phyloP scores from a whole-genome alignment of 495 filamentous ascomycete species.

The Talaromyces stipitatus region DNA sequence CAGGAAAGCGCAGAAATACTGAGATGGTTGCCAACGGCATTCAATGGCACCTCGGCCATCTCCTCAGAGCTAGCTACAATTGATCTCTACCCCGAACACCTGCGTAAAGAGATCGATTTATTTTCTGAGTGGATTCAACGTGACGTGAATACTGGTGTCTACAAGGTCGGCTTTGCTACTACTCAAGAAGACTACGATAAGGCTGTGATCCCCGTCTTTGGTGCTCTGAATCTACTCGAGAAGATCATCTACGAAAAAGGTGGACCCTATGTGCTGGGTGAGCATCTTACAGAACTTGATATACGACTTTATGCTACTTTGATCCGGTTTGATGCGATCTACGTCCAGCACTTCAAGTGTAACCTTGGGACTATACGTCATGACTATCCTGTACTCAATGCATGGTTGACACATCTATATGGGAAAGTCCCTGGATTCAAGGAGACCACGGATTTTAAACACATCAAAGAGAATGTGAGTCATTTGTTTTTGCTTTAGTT shows the following conservation, averaged over 20 bases:
- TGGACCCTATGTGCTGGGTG: constrained; percentile 41
- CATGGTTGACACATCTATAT: constrained; percentile 46
- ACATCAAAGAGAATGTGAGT: constrained; percentile 52
- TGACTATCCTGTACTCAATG: constrained; percentile 42
- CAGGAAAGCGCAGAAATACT: constrained; percentile 45
- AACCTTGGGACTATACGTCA: constrained; percentile 47
- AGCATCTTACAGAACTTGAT: constrained; percentile 43
- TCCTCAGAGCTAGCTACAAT: constrained; percentile 17
- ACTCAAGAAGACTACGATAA: constrained; percentile 40
- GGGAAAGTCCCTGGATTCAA: constrained; percentile 40
- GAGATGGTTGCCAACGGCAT: constrained; percentile 41
- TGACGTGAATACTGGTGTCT: constrained; percentile 44
- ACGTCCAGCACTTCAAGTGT: constrained; percentile 52
- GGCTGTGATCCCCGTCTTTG: constrained; percentile 37
- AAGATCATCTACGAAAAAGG: constrained; percentile 29
- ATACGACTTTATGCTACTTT: constrained; percentile 42
- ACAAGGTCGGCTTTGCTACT: constrained; percentile 47
- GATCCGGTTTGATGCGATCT: constrained; percentile 43
- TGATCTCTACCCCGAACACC: constrained; percentile 38
- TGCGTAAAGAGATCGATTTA: constrained; percentile 34
- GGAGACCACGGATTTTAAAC: constrained; percentile 49
- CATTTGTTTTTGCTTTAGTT: background rate
- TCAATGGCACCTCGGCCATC: constrained; percentile 28
- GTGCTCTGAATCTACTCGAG: constrained; percentile 45
- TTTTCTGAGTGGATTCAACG: constrained; percentile 37